Conservation (phyloP, 2,329 filamentous ascomycete species). For the Ceratocystis variospora region DNA sequence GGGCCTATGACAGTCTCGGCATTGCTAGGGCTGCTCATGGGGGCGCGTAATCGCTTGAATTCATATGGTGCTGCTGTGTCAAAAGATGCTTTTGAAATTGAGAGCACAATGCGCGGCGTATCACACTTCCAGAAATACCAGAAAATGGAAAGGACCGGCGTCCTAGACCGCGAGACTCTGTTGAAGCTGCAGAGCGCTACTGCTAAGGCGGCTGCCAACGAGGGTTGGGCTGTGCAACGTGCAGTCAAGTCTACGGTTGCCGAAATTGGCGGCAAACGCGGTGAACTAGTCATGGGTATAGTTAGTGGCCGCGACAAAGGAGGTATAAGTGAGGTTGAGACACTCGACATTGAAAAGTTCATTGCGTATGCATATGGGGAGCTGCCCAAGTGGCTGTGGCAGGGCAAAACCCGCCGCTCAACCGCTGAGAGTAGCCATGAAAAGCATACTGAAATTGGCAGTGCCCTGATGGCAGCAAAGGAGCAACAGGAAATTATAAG, state of each 20-base stretch:
- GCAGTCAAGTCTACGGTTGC: slow-evolving; percentile 92
- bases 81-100: slow-evolving; percentile 85
- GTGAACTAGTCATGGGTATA: slow-evolving; percentile 92
- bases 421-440: slow-evolving; percentile 32
- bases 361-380: slow-evolving; percentile 66
- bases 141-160: slow-evolving; percentile 62
- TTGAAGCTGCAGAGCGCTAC: slow-evolving; percentile 70
- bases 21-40: slow-evolving; percentile 74
- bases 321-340: slow-evolving; percentile 85
- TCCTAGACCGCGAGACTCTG: slow-evolving; percentile 71
- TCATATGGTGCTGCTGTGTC: slow-evolving; percentile 69
- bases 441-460: slow-evolving; percentile 32
- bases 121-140: slow-evolving; percentile 80
- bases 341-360: slow-evolving; percentile 74
- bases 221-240: slow-evolving; percentile 83
- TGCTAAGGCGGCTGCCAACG: slow-evolving; percentile 75
- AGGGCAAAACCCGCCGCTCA: slow-evolving; percentile 68
- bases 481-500: slow-evolving; percentile 12
- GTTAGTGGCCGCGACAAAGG: slow-evolving; percentile 76
- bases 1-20: slow-evolving; percentile 86
- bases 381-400: slow-evolving; percentile 85
- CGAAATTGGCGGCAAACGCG: slow-evolving; percentile 84
- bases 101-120: slow-evolving; percentile 69
- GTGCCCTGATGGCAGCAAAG: slow-evolving; percentile 16
- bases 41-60: slow-evolving; percentile 76